phyloP scores from a whole-genome alignment of 768 basidiomycete species.

The Tulasnella sp. region DNA sequence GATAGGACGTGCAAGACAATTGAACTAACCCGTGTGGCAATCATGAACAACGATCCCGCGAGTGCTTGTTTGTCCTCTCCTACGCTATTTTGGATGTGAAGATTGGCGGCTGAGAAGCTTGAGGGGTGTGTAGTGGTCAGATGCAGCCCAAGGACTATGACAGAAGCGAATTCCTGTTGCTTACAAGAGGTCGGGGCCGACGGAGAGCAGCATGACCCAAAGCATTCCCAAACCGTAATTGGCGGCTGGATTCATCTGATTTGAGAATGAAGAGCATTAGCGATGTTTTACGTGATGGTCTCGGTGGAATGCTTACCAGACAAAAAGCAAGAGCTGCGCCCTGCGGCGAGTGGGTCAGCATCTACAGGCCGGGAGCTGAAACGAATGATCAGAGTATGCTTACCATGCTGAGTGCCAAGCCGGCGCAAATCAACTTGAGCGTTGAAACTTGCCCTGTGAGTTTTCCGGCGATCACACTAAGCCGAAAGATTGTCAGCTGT shows the following conservation, averaged over 20 bases:
- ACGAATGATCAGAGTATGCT: not conserved
- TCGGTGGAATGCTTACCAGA: not conserved
- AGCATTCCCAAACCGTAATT: conserved; percentile 7
- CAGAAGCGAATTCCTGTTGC: not conserved
- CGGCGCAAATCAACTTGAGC: not conserved
- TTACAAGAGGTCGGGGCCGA: conserved; percentile 10
- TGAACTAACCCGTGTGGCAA: not conserved
- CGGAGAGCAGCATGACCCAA: conserved; percentile 5
- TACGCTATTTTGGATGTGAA: conserved; percentile 10
- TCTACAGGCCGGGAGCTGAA: not conserved
- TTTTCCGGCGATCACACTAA: not conserved
- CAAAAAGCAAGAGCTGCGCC: not conserved
- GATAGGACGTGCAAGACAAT: not conserved
- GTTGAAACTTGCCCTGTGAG: not conserved
- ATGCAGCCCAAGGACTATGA: not conserved
- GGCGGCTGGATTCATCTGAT: not conserved
- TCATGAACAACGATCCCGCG: conserved; percentile 5
- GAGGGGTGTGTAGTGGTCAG: not conserved
- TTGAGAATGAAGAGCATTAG: too few relatives aligned
- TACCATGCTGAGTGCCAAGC: not conserved
- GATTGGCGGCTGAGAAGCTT: conserved; percentile 10
- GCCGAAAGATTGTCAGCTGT: not conserved
- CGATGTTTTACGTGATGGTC: too few relatives aligned
- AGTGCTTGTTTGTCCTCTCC: conserved; percentile 7
- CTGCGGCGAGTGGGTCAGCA: not conserved